Evolutionary conservation across 768 basidiomycete genomes (phyloP).

Genomic region (Phanerochaete carnosa): DNA sequence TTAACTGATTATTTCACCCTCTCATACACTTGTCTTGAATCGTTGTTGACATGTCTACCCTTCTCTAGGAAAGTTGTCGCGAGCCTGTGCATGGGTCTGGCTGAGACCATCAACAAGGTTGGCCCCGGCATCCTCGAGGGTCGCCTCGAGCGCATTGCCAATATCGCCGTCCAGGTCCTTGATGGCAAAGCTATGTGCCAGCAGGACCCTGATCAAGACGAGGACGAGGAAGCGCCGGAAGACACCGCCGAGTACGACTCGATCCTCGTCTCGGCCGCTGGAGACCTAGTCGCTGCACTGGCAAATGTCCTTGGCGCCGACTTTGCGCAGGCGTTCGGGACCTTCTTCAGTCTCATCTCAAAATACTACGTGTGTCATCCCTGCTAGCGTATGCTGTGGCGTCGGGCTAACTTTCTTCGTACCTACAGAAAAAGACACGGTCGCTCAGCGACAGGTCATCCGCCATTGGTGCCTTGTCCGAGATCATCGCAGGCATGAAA

Average conservation of each 20-base stretch:
- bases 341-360: constrained; percentile 86
- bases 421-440: constrained; percentile 72
- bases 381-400: neutral
- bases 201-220: constrained; percentile 92
- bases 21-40: constrained; percentile 9
- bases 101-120: constrained; percentile 88
- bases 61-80: constrained; percentile 77
- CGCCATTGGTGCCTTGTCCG: constrained; percentile 90
- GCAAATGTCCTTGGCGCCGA: constrained; percentile 82
- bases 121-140: constrained; percentile 83
- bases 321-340: constrained; percentile 76
- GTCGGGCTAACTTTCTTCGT: constrained; percentile 1
- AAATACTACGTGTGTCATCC: constrained; percentile 80
- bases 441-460: constrained; percentile 91
- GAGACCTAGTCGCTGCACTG: constrained; percentile 88
- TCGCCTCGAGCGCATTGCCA: constrained; percentile 74
- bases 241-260: constrained; percentile 97
- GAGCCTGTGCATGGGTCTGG: constrained; percentile 81
- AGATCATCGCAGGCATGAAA: constrained; percentile 94
- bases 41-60: constrained; percentile 21
- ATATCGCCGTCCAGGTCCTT: constrained; percentile 79
- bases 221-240: constrained; percentile 79
- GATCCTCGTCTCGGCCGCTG: constrained; percentile 89
- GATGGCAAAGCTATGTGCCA: constrained; percentile 96
- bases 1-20: constrained; percentile 32